Evolutionary conservation across 768 basidiomycete genomes (phyloP).

Genomic region (Rhizopogon sp.): DNA sequence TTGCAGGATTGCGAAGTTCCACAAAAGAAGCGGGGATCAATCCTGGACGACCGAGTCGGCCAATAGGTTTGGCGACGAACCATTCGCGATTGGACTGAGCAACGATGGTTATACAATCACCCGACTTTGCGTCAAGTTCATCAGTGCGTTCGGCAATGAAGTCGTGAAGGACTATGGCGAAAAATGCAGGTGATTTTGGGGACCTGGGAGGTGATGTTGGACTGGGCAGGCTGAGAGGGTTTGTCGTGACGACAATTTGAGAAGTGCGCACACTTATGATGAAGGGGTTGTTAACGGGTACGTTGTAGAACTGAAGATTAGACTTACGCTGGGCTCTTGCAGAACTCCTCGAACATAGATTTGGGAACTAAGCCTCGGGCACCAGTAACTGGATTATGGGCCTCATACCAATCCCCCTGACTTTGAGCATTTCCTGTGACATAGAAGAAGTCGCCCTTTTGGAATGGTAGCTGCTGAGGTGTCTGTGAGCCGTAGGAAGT

Average conservation of each 20-base stretch:
- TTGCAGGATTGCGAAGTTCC: slow-evolving; percentile 89
- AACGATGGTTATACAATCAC: slow-evolving; percentile 93
- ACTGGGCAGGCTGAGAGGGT: slow-evolving; percentile 18
- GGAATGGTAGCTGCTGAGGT: slow-evolving; percentile 85
- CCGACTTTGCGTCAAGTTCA: slow-evolving; percentile 91
- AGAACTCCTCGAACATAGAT: slow-evolving; percentile 85
- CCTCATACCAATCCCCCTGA: slow-evolving; percentile 77
- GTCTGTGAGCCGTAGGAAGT: slow-evolving; percentile 58
- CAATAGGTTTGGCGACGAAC: slow-evolving; percentile 99
- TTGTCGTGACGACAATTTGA: slow-evolving; percentile 16
- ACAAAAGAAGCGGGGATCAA: slow-evolving; percentile 97
- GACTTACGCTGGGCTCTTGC: slow-evolving; percentile 64
- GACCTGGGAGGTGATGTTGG: slow-evolving; percentile 29
- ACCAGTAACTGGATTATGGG: slow-evolving; percentile 88
- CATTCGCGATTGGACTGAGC: slow-evolving; percentile 99
- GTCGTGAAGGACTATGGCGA: slow-evolving; percentile 94
- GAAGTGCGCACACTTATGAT: slow-evolving; percentile 37
- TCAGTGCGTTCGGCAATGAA: slow-evolving; percentile 94
- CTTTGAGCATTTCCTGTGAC: slow-evolving; percentile 71
- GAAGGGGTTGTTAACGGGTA: slow-evolving; percentile 1
- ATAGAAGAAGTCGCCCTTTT: slow-evolving; percentile 97
- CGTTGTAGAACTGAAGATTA: slow-evolving; percentile 1
- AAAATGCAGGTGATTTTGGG: slow-evolving; percentile 63
- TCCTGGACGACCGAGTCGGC: slow-evolving; percentile 89
- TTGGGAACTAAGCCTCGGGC: slow-evolving; percentile 90